These are phyloP conservation scores for Lichtheimia ramosa DNA, from an alignment of 371 early-diverging fungal genomes.

Conservation along the genomic window DNA sequence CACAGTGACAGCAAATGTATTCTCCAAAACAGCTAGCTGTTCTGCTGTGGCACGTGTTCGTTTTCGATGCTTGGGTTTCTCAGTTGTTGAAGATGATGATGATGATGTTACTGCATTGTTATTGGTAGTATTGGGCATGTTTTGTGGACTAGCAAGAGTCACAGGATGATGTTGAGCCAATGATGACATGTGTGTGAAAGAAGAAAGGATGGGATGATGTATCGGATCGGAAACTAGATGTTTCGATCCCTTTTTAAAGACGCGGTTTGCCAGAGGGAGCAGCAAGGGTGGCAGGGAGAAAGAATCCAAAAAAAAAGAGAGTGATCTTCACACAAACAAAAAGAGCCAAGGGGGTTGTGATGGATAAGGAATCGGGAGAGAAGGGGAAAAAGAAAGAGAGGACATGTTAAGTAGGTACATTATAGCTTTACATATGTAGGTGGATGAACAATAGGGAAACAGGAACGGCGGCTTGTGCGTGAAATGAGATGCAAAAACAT, in stretches of 20 bases:
- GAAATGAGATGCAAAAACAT: conserved; percentile 5
- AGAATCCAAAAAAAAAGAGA: neutral
- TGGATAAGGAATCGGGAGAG: neutral
- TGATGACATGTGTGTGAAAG: neutral
- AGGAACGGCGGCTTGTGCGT: conserved; percentile 14
- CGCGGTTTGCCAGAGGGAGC: no score
- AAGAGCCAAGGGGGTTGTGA: neutral
- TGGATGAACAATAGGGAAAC: neutral
- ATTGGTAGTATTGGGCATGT: neutral
- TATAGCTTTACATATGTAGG: no score
- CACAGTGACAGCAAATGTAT: conserved; percentile 71
- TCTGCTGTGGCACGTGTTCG: conserved; percentile 76
- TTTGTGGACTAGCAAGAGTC: no score
- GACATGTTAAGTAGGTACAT: neutral
- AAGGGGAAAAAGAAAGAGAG: neutral
- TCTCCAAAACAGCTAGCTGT: conserved; percentile 75
- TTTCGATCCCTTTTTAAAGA: neutral
- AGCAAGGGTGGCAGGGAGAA: no score
- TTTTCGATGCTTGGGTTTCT: conserved; percentile 34
- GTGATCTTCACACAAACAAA: neutral
- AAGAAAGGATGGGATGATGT: neutral
- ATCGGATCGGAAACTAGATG: neutral
- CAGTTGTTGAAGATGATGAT: conserved; percentile 1
- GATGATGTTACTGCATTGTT: neutral
- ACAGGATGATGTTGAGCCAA: neutral